These are phyloP conservation scores for Globisporangium echinulatum DNA, from an alignment of 352 stramenopile species.

Conservation along the genomic window DNA sequence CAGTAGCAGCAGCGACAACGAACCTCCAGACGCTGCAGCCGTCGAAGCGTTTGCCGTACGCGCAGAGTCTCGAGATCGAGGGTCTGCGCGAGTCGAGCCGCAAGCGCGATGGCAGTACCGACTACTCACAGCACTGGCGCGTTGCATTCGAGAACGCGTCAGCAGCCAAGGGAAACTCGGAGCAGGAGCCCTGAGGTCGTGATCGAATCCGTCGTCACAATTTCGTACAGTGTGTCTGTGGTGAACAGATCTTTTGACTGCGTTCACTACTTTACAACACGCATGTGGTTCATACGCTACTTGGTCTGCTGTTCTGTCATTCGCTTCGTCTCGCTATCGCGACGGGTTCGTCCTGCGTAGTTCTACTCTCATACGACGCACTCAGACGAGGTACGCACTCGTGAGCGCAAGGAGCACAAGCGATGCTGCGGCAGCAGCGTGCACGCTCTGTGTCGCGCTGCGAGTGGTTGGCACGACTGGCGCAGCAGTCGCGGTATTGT, in stretches of 20 bases:
- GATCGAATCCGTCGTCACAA: too few relatives aligned
- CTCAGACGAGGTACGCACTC: background rate
- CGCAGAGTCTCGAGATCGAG: conserved; percentile 75
- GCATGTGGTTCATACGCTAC: too few relatives aligned
- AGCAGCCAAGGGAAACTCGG: too few relatives aligned
- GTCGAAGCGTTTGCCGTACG: conserved; percentile 61
- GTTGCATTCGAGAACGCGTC: background rate
- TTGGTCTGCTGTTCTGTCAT: too few relatives aligned
- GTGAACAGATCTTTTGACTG: too few relatives aligned
- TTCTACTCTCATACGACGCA: too few relatives aligned
- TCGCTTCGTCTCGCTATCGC: too few relatives aligned
- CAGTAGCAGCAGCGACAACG: background rate
- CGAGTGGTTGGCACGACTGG: background rate
- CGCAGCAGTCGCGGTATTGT: background rate
- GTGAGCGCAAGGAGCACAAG: background rate
- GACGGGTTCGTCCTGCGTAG: too few relatives aligned
- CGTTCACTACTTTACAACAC: too few relatives aligned
- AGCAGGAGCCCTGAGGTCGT: too few relatives aligned
- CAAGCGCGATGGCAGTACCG: conserved; percentile 26
- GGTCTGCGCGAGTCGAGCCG: conserved; percentile 65
- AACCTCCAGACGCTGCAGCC: conserved; percentile 32
- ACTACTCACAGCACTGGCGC: conserved; percentile 22
- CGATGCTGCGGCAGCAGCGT: background rate
- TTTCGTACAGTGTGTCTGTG: too few relatives aligned
- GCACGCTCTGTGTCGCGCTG: background rate